phyloP scores from a whole-genome alignment of 768 basidiomycete species.

The Suillus sp. region DNA sequence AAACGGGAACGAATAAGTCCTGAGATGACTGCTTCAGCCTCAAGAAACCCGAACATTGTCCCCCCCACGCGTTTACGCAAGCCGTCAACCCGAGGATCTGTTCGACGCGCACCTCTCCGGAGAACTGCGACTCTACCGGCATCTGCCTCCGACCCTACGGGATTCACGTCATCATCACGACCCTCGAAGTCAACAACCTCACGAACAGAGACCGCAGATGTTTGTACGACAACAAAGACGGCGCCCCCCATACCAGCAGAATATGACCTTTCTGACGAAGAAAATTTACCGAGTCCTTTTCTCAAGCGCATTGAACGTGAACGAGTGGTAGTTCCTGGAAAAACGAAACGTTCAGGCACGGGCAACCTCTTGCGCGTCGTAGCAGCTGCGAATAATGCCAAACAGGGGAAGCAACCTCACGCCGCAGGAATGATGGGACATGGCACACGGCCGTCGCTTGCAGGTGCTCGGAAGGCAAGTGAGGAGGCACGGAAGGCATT shows the following conservation, averaged over 20 bases:
- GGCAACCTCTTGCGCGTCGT: slow-evolving; percentile 60
- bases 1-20: slow-evolving; percentile 44
- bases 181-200: slow-evolving; percentile 21
- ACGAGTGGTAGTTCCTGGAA: slow-evolving; percentile 17
- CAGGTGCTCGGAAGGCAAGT: slow-evolving; percentile 48
- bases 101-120: slow-evolving; percentile 32
- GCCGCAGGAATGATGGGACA: slow-evolving; percentile 7
- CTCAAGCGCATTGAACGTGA: slow-evolving; percentile 57
- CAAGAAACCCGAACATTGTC: slow-evolving; percentile 23
- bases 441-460: slow-evolving; percentile 42
- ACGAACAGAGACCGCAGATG: slow-evolving; percentile 13
- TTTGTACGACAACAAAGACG: slow-evolving; percentile 16
- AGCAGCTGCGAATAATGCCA: slow-evolving; percentile 56
- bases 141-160: slow-evolving; percentile 45
- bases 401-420: slow-evolving; percentile 18
- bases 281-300: slow-evolving; percentile 86
- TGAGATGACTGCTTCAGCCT: slow-evolving; percentile 29
- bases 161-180: slow-evolving; percentile 28
- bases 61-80: slow-evolving; percentile 55
- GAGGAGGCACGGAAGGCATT: slow-evolving; percentile 56
- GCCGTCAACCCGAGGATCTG: slow-evolving; percentile 55
- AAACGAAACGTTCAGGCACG: slow-evolving; percentile 47
- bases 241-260: slow-evolving; percentile 38
- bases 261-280: slow-evolving; percentile 77
- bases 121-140: slow-evolving; percentile 30